phyloP scores from a whole-genome alignment of 139 green algal species.

The Mesostigma viride region DNA sequence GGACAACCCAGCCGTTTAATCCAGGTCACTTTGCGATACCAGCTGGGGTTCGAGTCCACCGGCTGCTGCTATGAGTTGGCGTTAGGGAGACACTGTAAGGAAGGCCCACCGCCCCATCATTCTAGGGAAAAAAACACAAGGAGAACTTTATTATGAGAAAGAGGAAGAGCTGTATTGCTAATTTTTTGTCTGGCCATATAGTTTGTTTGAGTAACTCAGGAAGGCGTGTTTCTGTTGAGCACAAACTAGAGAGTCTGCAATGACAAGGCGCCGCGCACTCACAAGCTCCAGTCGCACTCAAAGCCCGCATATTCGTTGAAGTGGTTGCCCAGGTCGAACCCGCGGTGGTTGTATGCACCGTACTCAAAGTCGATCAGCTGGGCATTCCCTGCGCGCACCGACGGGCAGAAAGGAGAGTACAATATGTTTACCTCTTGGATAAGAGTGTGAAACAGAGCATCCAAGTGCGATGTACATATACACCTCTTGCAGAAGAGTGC shows the following conservation, averaged over 20 bases:
- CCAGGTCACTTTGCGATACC: too few relatives aligned
- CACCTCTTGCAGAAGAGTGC: background rate
- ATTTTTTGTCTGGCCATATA: background rate
- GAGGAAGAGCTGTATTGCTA: background rate
- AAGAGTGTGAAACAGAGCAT: background rate
- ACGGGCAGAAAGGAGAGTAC: too few relatives aligned
- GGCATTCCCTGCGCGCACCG: constrained; percentile 23
- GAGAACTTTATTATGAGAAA: background rate
- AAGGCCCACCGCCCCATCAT: too few relatives aligned
- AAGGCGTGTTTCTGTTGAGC: background rate
- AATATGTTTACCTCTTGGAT: too few relatives aligned
- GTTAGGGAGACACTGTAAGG: too few relatives aligned
- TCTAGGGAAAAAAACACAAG: background rate
- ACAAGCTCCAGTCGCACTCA: constrained; percentile 76
- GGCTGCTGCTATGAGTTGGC: too few relatives aligned
- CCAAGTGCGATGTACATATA: background rate
- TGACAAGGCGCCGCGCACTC: background rate
- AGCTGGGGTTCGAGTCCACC: too few relatives aligned
- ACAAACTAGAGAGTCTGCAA: background rate
- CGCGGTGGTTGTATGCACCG: constrained; percentile 48
- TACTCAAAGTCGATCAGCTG: constrained; percentile 98
- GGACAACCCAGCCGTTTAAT: too few relatives aligned
- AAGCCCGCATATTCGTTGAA: constrained; percentile 96
- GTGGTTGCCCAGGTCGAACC: constrained; percentile 72
- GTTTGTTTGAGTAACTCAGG: background rate